Percentiles rank a stretch among this genome's conserved stretches.
phyloP scores from a whole-genome alignment of 208 protist species.

The Borovskyia barvae region DNA sequence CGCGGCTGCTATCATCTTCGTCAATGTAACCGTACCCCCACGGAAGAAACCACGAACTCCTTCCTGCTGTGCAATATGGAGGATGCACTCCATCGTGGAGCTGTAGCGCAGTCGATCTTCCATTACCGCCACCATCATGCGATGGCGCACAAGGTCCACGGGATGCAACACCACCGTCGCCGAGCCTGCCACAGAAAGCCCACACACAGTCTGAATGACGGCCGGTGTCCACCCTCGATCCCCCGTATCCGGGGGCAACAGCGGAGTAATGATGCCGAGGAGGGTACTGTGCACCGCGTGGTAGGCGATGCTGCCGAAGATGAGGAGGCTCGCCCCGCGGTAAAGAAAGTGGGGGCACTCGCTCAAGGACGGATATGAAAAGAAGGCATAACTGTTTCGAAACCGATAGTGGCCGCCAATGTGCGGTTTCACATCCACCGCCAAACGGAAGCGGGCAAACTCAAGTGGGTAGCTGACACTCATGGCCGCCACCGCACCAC shows the following conservation, averaged over 20 bases:
- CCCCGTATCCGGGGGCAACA: constrained; percentile 45
- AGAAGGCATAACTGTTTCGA: constrained; percentile 71
- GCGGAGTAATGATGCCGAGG: constrained; percentile 33
- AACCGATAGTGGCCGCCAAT: constrained; percentile 58
- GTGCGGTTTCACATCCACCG: constrained; percentile 67
- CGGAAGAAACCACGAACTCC: constrained; percentile 69
- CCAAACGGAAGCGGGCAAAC: constrained; percentile 75
- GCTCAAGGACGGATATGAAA: constrained; percentile 60
- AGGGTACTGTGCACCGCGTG: constrained; percentile 36
- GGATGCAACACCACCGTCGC: constrained; percentile 74
- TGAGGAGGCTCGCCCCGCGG: constrained; percentile 59
- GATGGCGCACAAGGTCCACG: constrained; percentile 68
- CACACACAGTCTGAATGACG: constrained; percentile 41
- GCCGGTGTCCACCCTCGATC: constrained; percentile 32
- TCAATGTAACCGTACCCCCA: constrained; percentile 56
- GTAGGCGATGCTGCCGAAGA: constrained; percentile 72
- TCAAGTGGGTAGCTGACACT: constrained; percentile 81
- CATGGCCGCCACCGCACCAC: constrained; percentile 35
- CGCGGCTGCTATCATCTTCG: constrained; percentile 47
- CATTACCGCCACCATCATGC: constrained; percentile 82
- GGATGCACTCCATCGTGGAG: constrained; percentile 52
- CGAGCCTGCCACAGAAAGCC: constrained; percentile 46
- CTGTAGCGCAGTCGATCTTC: constrained; percentile 60
- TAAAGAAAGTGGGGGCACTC: constrained; percentile 77
- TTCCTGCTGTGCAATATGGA: constrained; percentile 53